Base-by-base conservation (phyloP, 1,139 yeast species). In the Zygosaccharomyces pseudobailii region DNA sequence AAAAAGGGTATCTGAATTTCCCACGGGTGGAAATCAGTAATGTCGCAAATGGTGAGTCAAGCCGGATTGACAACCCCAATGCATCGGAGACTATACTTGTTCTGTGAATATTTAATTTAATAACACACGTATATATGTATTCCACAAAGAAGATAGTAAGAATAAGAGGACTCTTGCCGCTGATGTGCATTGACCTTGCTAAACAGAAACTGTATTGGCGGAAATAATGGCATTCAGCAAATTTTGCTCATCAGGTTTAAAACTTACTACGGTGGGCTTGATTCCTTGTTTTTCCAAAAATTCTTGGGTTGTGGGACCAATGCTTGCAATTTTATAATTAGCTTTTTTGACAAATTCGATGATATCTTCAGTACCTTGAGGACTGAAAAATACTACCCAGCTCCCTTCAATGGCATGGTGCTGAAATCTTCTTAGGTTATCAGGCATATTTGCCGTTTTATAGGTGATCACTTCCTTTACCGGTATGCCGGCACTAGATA, bases 281-380 rank as follows among this genome's bases (percentile, higher is more conserved):
- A 90, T 66, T 0, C 79, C 81, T 31, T 76, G 71, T 1, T 70
- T 65, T 3, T 64, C 39, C 42, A 92, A 68, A 59, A 78, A 88
- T 33, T 75, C 78, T 53, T 84, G 80, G 0, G 98, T 92, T 0
- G 97, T 90, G 1, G 97, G 97, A 0, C 98, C 98, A 51, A 92
- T 92, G 4, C 90, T 80, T 0, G 95, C 97, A 19, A 89, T 71
- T 46, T 73, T 75, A 43, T 73, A 48, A 5, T 50, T 37, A 3
- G 54, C 50, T 0, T 55, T 47, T 38, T 63, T 67, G 38, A 83
- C 55, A 53, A 71, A 71, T 9, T 75, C 69, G 2, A 86, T 77
- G 6, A 87, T 82, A 0, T 67, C 71, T 36, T 75, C 77, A 0
- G 95, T 84, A 0, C 96, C 96, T 55, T 92, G 95, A 0, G 97